Base-by-base conservation (phyloP, 1,284 basidiomycete species). In the Ustilago lituana region DNA sequence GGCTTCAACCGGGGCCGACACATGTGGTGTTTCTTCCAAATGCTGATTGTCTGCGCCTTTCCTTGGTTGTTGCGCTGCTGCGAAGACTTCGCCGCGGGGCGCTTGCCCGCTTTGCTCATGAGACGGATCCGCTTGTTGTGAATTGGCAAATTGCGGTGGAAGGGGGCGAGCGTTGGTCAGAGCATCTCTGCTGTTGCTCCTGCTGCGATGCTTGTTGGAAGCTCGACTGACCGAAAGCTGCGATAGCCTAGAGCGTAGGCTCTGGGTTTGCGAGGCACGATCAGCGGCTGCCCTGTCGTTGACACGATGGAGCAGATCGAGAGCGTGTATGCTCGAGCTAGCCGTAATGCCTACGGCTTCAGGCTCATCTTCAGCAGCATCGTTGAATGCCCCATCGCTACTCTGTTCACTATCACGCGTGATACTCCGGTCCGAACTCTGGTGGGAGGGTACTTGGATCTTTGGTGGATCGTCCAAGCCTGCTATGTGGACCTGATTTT, bases 271-370 rank as follows among this genome's bases (percentile, higher is more conserved):
- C 5, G 55, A 35, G 2, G 51, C 66, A 10, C 56, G 23, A 19
- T 69, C 66, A 4, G 60, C 66, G 3, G 66, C 66, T 9, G 66
- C 66, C 31, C 41, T 48, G 23, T 63, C 56, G 19, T 63, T 69
- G 60, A 69, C 66, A 2, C 55, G 51, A 26, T 69, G 56, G 5
- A 69, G 56, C 22, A 69, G 32, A 20, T 69, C 60, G 12, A 69
- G 66, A 19, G 66, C 66, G 38, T 69, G 66, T 19, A 62, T 49
- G 43, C 55, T 69, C 9, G 55, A 58, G 39, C 58, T 56, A 2
- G 46, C 43, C 1, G 47, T 65, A 4, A 59, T 50, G 22, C 62
- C 62, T n/a, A 65, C 47, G 0, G 56, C 55, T 41, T 65, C 62
- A 1, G 59, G 54, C 32, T 62, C 63, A 20, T 56, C 63, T 14